These are phyloP conservation scores for Oryza coarctata DNA, from an alignment of 176 grass and related monocot species.

Conservation along the genomic window DNA sequence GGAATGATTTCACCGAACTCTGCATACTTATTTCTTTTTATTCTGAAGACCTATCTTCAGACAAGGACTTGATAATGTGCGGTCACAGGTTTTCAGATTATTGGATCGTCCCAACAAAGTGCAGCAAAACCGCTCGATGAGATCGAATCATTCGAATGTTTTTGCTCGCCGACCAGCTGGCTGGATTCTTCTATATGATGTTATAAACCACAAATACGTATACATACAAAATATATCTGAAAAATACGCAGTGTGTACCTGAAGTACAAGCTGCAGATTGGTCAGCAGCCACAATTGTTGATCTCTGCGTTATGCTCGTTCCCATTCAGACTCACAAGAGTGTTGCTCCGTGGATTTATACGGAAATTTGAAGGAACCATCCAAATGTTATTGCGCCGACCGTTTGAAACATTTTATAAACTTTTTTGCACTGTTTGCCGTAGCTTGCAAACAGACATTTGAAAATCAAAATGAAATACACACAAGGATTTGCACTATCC, in stretches of 20 bases:
- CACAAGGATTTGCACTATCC: not conserved
- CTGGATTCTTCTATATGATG: not conserved
- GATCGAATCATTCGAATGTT: no score
- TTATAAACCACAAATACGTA: not conserved
- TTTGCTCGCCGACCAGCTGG: not conserved
- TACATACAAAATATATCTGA: not conserved
- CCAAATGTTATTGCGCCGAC: not conserved
- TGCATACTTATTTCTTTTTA: no score
- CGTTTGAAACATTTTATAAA: not conserved
- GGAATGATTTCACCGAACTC: no score
- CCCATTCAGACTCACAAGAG: not conserved
- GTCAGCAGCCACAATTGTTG: conserved; percentile 12
- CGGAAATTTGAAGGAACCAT: not conserved
- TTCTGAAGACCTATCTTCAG: no score
- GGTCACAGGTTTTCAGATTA: not conserved
- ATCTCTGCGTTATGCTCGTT: not conserved
- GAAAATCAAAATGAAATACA: not conserved
- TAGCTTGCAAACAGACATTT: not conserved
- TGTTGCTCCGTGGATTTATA: not conserved
- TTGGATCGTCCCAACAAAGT: not conserved
- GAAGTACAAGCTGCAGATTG: not conserved
- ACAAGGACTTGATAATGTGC: no score
- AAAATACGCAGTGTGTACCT: not conserved
- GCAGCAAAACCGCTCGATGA: not conserved
- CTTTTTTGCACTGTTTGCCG: not conserved